A percentile compares a stretch with the other conserved stretches of the same genome.
phyloP scores from a whole-genome alignment of 2,329 filamentous ascomycete genomes.

The Dichotomopilus funicola region DNA sequence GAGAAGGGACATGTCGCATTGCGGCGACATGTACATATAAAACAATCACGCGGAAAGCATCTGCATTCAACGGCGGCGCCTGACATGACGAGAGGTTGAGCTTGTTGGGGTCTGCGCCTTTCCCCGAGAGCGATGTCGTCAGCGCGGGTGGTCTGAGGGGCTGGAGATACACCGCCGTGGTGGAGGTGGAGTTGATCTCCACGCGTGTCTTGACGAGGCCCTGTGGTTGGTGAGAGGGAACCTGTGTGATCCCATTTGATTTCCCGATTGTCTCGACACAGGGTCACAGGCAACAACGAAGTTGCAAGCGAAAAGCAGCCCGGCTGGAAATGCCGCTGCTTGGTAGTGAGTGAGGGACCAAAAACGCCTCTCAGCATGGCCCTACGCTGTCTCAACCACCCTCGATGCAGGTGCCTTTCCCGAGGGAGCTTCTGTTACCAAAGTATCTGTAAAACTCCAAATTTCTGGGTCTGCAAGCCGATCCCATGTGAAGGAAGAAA shows the following conservation, averaged over 20 bases:
- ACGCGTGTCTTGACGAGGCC: conserved; percentile 12
- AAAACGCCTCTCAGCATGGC: not conserved
- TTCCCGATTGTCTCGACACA: not conserved
- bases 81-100: too few species aligned
- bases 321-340: conserved; percentile 12
- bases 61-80: too few species aligned
- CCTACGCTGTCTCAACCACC: not conserved
- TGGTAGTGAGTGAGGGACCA: conserved; percentile 2
- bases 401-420: not conserved
- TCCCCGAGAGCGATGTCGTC: not conserved
- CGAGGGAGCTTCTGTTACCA: too few species aligned
- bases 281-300: not conserved
- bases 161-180: conserved; percentile 4
- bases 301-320: conserved; percentile 4
- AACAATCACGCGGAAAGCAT: too few species aligned
- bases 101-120: not conserved
- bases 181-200: conserved; percentile 7
- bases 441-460: too few species aligned
- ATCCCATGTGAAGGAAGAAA: too few species aligned
- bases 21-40: too few species aligned
- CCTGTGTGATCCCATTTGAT: not conserved
- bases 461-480: too few species aligned
- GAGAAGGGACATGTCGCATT: too few species aligned
- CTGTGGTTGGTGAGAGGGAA: conserved; percentile 14
- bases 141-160: not conserved